A percentile compares a stretch with the other conserved stretches of the same genome.
These are phyloP conservation scores for Heliocybe sulcata DNA, from an alignment of 1,284 basidiomycete genomes.

Conservation along the genomic window DNA sequence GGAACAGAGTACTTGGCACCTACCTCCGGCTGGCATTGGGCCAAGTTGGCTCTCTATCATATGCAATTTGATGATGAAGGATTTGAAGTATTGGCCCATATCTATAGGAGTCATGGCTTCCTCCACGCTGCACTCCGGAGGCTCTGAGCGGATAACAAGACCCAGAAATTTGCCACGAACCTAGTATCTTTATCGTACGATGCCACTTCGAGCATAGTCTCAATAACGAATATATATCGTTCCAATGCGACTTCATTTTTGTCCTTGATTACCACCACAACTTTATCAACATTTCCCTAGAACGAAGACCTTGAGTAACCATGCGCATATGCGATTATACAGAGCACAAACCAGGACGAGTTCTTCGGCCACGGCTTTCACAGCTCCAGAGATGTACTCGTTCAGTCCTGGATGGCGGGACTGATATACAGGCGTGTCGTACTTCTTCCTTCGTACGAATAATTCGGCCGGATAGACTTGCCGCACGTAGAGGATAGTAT, in stretches of 20 bases:
- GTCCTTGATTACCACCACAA: conserved; percentile 76
- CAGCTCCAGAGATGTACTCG: conserved; percentile 80
- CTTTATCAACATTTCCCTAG: conserved; percentile 68
- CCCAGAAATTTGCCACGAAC: conserved; percentile 24
- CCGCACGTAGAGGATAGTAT: conserved; percentile 86
- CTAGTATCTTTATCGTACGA: conserved; percentile 55
- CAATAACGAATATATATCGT: conserved; percentile 75
- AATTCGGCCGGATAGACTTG: conserved; percentile 85
- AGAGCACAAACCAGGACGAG: conserved; percentile 46
- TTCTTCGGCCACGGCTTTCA: conserved; percentile 72
- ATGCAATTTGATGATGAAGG: conserved; percentile 78
- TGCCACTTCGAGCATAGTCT: conserved; percentile 65
- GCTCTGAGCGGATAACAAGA: background rate
- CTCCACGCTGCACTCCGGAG: conserved; percentile 42
- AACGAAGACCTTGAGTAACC: conserved; percentile 7
- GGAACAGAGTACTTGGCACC: conserved; percentile 8
- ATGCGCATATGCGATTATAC: background rate
- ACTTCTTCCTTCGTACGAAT: conserved; percentile 83
- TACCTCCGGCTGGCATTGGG: conserved; percentile 44
- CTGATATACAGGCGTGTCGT: conserved; percentile 86
- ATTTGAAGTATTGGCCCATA: conserved; percentile 75
- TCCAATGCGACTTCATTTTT: conserved; percentile 70
- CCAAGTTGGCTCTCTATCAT: conserved; percentile 77
- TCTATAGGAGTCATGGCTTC: conserved; percentile 56
- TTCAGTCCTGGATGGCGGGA: conserved; percentile 84